Evolutionary conservation across 1,284 basidiomycete genomes (phyloP).

Genomic region (Veloboletus limbatus): DNA sequence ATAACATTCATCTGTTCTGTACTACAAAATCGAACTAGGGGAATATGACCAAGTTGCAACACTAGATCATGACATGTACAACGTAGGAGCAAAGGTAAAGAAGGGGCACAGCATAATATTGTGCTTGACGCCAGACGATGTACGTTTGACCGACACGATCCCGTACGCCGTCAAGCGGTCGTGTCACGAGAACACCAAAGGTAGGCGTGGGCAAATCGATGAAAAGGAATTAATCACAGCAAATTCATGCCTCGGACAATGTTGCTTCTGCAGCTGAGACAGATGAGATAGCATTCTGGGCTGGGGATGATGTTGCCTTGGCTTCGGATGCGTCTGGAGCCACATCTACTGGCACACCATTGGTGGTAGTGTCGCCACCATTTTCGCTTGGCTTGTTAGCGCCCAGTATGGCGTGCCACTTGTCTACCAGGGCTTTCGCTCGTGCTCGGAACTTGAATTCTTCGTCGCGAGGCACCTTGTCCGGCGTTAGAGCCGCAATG

Average conservation of each 20-base stretch:
- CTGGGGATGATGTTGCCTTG: slow-evolving; percentile 26
- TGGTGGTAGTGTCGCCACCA: slow-evolving; percentile 34
- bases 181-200: slow-evolving; percentile 20
- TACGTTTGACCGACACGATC: slow-evolving; percentile 16
- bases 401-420: slow-evolving; percentile 66
- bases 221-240: slow-evolving; percentile 8
- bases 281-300: slow-evolving; percentile 27
- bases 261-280: slow-evolving; percentile 41
- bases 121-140: slow-evolving; percentile 21
- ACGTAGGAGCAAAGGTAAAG: slow-evolving; percentile 22
- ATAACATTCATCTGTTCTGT: slow-evolving; percentile 19
- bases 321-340: slow-evolving; percentile 23
- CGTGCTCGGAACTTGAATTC: slow-evolving; percentile 87
- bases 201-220: slow-evolving; percentile 11
- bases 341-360: slow-evolving; percentile 28
- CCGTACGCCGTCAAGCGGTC: slow-evolving; percentile 8
- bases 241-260: slow-evolving; percentile 44
- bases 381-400: slow-evolving; percentile 43
- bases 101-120: slow-evolving; percentile 25
- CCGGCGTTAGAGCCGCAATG: slow-evolving; percentile 67
- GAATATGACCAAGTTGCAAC: slow-evolving; percentile 28
- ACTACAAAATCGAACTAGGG: slow-evolving; percentile 19
- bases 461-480: slow-evolving; percentile 77
- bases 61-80: slow-evolving; percentile 32
- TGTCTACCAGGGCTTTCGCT: slow-evolving; percentile 69